Base-by-base conservation (phyloP, 1,284 basidiomycete species). In the Microbotryum silenes-acaulis region DNA sequence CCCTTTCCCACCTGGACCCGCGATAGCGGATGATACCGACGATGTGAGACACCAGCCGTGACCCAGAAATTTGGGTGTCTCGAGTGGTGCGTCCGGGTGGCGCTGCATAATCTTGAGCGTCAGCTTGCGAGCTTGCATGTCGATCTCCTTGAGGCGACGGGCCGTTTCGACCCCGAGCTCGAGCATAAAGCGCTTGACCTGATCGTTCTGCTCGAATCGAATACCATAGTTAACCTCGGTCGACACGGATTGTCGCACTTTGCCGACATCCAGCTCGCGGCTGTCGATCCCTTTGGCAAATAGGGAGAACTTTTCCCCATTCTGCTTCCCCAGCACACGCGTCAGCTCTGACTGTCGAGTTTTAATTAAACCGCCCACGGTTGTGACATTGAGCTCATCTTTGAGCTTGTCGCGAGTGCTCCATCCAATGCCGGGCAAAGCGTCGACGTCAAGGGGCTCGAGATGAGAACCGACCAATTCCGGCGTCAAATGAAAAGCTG, bases 141-240 rank as follows among this genome's bases (percentile, higher is more conserved):
- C 79, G 46, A 87, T 81, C 48, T 79, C 82, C 57, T 83, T 80
- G 72, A 91, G 78, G 8, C 89, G 81, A 64, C 80, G 82, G 31
- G 82, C 79, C n/a, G 89, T 86, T 75, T 90, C 91, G 37, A 78
- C 80, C 0, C 85, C 85, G 75, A 97, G 82, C 65, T 86, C 83
- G 57, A 77, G 78, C 5, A 94, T 77, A 71, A 93, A 94, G 0
- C 77, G 76, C 71, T 91, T 85, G 1, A 88, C 90, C 72, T 96
- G 86, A 44, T 85, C 84, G 60, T 85, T 81, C 56, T 82, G 84
- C 72, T 87, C 83, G 73, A 98, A 97, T 4, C 94, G 86, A 58
- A 98, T 97, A 0, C 91, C 94, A 75, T 97, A 98, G 73, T 91
- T 96, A 71, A 94, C 89, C 73, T 94, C 91, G 57, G 88, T 91